Percentiles rank a stretch among this genome's conserved stretches.
Evolutionary conservation across 192 early-diverging fungal genomes (phyloP).

Genomic region (Powellomyces hirtus): DNA sequence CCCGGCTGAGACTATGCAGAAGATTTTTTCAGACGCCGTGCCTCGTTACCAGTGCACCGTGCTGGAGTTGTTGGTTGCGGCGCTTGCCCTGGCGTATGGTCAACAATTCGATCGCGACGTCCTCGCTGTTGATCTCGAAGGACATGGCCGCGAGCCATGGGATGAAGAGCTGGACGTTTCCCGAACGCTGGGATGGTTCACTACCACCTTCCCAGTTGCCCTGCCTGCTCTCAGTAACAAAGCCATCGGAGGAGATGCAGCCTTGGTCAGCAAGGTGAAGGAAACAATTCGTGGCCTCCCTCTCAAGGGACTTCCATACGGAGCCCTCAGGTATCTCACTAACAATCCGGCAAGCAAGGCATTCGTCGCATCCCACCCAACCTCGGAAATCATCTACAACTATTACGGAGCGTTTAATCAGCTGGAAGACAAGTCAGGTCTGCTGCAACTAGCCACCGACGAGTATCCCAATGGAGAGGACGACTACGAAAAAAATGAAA

Average conservation of each 20-base stretch:
- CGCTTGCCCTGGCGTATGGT: constrained; percentile 8
- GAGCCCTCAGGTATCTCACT: not conserved
- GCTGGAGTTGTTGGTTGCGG: constrained; percentile 12
- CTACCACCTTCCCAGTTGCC: not conserved
- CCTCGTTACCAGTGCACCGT: too few relatives aligned
- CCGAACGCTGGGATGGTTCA: constrained; percentile 33
- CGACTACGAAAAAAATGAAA: not conserved
- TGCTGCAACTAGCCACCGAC: not conserved
- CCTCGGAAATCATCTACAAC: constrained; percentile 9
- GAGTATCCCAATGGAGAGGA: constrained; percentile 5
- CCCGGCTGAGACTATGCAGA: too few relatives aligned
- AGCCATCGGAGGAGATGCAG: not conserved
- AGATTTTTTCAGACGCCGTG: too few relatives aligned
- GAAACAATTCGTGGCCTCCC: not conserved
- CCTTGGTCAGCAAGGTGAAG: not conserved
- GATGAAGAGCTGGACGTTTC: constrained; percentile 10
- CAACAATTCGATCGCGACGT: not conserved
- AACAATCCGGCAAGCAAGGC: not conserved
- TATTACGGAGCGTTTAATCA: constrained; percentile 6
- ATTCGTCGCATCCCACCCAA: not conserved
- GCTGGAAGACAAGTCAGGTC: not conserved
- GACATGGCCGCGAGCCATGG: constrained; percentile 27
- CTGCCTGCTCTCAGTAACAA: not conserved
- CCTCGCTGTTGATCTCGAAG: constrained; percentile 17
- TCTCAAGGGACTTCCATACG: not conserved